Evolutionary conservation across 768 basidiomycete genomes (phyloP).

Genomic region (Hygrocybe punicea): DNA sequence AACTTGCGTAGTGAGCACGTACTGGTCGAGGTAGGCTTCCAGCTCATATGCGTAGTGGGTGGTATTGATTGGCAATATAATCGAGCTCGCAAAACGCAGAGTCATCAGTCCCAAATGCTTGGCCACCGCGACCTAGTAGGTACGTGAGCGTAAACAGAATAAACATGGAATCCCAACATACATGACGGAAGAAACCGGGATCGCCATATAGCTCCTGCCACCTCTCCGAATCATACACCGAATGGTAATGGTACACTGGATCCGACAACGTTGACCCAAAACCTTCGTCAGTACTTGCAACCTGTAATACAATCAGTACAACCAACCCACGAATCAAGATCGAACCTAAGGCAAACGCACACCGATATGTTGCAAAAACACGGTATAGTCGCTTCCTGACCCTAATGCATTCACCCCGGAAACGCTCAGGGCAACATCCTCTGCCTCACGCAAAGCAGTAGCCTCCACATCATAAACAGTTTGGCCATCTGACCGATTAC

Average conservation of each 20-base stretch:
- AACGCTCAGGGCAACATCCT: conserved; percentile 32
- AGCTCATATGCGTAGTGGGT: conserved; percentile 55
- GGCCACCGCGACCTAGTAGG: conserved; percentile 56
- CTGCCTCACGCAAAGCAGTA: conserved; percentile 5
- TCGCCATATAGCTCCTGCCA: conserved; percentile 79
- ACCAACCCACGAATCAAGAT: too few relatives aligned
- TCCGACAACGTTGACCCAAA: conserved; percentile 42
- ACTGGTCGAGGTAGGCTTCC: conserved; percentile 17
- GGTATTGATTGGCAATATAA: conserved; percentile 64
- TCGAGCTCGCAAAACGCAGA: conserved; percentile 50
- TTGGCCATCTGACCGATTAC: too few relatives aligned
- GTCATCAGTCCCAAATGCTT: conserved; percentile 58
- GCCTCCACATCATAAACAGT: not conserved
- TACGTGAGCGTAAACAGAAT: conserved; percentile 1
- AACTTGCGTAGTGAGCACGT: not conserved
- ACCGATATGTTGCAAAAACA: conserved; percentile 78
- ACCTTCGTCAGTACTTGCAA: conserved; percentile 20
- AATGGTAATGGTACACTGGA: conserved; percentile 73
- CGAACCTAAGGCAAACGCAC: conserved; percentile 29
- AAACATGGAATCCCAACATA: conserved; percentile 28
- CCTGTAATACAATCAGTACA: conserved; percentile 16
- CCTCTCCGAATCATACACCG: conserved; percentile 65
- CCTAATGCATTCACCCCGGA: conserved; percentile 63
- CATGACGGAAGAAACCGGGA: conserved; percentile 71
- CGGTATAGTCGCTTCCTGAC: conserved; percentile 87